Base-by-base conservation (phyloP, 441 rosid genomes). In the Erodium texanum region DNA sequence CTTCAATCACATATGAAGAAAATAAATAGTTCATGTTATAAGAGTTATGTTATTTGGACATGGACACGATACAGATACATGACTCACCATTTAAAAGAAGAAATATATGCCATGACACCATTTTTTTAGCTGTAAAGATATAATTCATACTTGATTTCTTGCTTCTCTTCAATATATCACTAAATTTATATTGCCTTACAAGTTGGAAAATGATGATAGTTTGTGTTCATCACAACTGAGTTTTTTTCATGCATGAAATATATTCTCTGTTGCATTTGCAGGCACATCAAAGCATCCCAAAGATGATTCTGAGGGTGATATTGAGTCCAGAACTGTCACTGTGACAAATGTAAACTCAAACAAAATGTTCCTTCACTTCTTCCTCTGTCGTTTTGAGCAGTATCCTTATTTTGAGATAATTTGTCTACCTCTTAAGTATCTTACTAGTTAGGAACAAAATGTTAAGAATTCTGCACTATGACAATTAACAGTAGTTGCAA, bases 341-440 rank as follows among this genome's bases (percentile, higher is more conserved):
- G 74, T 78, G 68, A 65, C 77, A 27, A 80, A 80, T 64, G 80
- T 80, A 72, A 27, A 27, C 29, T 27, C 29, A n/a, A n/a, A 64
- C n/a, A 22, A 54, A 54, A 18, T 54, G 11, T 20, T 54, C 61
- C 61, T 27, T 54, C 61, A 16, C 24, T 16, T 16, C 23, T 16
- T 5, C 61, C 16, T 27, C 4, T 27, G 29, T 27, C 7, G 3
- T 18, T 27, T 27, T 27, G 29, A 27, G 29, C 29, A 27, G 29
- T 27, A 27, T 27, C 29, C 29, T 27, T 27, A 27, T 27, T 27
- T 27, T 27, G 29, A 27, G 1, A 27, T 54, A 54, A 54, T 9
- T 7, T 54, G 7, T 18, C 23, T 54, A 54, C 61, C 20, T 54
- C 61, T 54, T 18, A 3, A 20, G 18, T 20, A 18, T 54, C 8